Evolutionary conservation across 2,329 filamentous ascomycete species (phyloP).

Genomic region (Penicillium capsulatum): DNA sequence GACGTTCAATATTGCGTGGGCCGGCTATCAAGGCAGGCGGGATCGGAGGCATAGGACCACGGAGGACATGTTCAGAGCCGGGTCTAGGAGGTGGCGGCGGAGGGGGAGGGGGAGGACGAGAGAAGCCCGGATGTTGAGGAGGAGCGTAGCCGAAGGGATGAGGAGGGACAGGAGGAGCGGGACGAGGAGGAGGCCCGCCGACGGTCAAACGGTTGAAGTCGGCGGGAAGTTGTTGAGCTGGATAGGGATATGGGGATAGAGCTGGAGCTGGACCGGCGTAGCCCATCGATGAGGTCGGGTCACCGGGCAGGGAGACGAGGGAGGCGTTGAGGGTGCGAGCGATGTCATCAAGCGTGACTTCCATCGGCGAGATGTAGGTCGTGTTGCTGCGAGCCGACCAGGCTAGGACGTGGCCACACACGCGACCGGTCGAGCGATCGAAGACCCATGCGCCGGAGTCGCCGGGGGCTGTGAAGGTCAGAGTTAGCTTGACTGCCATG

Average conservation of each 20-base stretch:
- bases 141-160: slow-evolving; percentile 9
- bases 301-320: slow-evolving; percentile 66
- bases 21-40: slow-evolving; percentile 19
- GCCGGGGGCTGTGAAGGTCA: slow-evolving; percentile 55
- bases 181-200: slow-evolving; percentile 9
- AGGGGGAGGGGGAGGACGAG: slow-evolving; percentile 14
- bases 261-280: slow-evolving; percentile 13
- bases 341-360: slow-evolving; percentile 81
- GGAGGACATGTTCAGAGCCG: slow-evolving; percentile 19
- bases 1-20: slow-evolving; percentile 37
- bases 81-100: slow-evolving; percentile 16
- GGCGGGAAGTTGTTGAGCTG: slow-evolving; percentile 15
- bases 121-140: slow-evolving; percentile 11
- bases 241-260: slow-evolving; percentile 19
- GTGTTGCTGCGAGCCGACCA: slow-evolving; percentile 76
- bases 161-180: slow-evolving; percentile 10
- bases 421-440: slow-evolving; percentile 68
- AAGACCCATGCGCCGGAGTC: slow-evolving; percentile 94
- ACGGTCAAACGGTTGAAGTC: slow-evolving; percentile 20
- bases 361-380: slow-evolving; percentile 94
- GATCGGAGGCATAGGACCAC: slow-evolving; percentile 18
- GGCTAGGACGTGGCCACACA: slow-evolving; percentile 87
- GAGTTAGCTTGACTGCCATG: slow-evolving; percentile 15
- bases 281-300: slow-evolving; percentile 26
- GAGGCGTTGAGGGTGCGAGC: slow-evolving; percentile 68